Percentiles rank a stretch among this genome's conserved stretches.
Evolutionary conservation across 768 basidiomycete species (phyloP).

Genomic region (Russula sp.): DNA sequence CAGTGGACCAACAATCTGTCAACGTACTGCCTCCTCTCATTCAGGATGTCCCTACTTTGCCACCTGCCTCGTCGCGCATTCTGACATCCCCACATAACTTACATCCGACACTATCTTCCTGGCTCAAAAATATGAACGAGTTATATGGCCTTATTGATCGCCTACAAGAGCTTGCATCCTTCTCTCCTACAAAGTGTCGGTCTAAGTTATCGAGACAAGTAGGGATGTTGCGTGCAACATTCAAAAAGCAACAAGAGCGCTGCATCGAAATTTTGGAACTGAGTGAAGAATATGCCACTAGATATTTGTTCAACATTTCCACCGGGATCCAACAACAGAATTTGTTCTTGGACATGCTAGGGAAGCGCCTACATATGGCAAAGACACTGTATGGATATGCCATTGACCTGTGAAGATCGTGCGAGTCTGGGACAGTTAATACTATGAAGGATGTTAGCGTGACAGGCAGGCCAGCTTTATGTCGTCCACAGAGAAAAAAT

Average conservation of each 20-base stretch:
- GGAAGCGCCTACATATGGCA: not conserved
- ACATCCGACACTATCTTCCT: not conserved
- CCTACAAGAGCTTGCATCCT: too few species aligned
- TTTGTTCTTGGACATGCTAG: not conserved
- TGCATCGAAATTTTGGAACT: not conserved
- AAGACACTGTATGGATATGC: not conserved
- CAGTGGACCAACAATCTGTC: not conserved
- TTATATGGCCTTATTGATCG: not conserved
- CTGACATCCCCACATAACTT: not conserved
- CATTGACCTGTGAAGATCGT: not conserved
- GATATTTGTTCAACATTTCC: not conserved
- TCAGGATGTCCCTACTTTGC: not conserved
- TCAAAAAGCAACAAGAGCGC: not conserved
- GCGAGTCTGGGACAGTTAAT: not conserved
- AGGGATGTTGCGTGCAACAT: not conserved
- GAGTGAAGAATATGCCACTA: not conserved
- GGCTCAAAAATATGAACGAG: not conserved
- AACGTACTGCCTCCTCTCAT: not conserved
- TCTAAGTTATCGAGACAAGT: not conserved
- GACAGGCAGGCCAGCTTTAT: not conserved
- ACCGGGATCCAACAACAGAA: not conserved
- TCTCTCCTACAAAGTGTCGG: not conserved
- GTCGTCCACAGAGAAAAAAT: too few species aligned
- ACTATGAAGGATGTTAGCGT: not conserved
- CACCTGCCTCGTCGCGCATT: not conserved